phyloP scores from a whole-genome alignment of 768 basidiomycete species.

The Xanthoconium purpureum region DNA sequence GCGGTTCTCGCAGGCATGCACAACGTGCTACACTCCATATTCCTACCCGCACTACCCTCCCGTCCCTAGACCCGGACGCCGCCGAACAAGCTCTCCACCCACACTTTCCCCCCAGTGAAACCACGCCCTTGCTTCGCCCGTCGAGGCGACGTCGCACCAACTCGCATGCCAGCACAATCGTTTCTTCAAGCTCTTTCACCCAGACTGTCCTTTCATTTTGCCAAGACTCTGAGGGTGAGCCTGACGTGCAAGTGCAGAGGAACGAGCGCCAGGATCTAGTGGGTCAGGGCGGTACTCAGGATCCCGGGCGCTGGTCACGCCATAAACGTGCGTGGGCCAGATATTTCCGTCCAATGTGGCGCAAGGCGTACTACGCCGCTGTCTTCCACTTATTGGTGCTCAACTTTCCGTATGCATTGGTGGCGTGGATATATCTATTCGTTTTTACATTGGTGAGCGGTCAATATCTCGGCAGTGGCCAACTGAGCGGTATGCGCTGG shows the following conservation, averaged over 20 bases:
- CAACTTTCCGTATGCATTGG: constrained; percentile 76
- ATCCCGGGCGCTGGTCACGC: constrained; percentile 5
- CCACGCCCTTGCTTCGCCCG: constrained; percentile 46
- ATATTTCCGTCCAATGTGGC: constrained; percentile 64
- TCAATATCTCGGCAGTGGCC: not conserved
- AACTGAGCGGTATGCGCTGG: constrained; percentile 9
- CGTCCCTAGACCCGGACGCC: constrained; percentile 36
- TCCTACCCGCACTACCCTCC: constrained; percentile 26
- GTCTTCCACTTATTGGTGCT: constrained; percentile 67
- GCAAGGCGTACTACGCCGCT: constrained; percentile 58
- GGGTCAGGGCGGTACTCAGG: constrained; percentile 1
- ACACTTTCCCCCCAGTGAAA: constrained; percentile 36
- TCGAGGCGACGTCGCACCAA: constrained; percentile 47
- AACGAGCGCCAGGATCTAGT: constrained; percentile 20
- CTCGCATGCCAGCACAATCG: constrained; percentile 54
- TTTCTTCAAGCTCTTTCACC: constrained; percentile 50
- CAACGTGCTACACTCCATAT: constrained; percentile 31
- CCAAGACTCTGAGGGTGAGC: constrained; percentile 45
- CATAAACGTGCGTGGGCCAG: constrained; percentile 39
- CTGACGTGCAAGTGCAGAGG: constrained; percentile 32
- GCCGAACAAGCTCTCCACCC: constrained; percentile 30
- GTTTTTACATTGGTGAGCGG: constrained; percentile 74
- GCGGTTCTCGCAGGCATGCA: constrained; percentile 28
- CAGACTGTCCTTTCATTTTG: constrained; percentile 74
- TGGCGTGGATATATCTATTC: constrained; percentile 78